Evolutionary conservation across 352 stramenopile genomes (phyloP), one percentile per base, ranked within the genome.

Genomic region (Phytophthora tubulina): DNA sequence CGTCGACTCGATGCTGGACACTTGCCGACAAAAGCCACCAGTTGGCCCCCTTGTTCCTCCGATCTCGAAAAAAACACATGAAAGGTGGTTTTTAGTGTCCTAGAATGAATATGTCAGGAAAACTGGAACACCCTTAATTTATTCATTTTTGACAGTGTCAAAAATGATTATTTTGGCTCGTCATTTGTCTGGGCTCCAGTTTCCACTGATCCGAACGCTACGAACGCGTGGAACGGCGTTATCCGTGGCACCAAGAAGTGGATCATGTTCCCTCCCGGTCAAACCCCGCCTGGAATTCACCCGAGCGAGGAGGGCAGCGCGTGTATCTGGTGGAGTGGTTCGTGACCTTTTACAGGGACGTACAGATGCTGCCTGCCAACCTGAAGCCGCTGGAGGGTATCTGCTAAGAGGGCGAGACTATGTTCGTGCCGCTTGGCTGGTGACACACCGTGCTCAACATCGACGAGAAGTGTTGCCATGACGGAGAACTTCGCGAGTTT

Each of bases 131-230:
- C 21, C 21, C 21, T 27, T 1, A 27, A 27, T 27, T 27, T 27
- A 27, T 27, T 27, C 21, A 27, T 27, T 27, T 27, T 27, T 27
- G 21, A 27, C 21, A 27, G 21, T 27, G 21, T 27, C 21, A 27
- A 27, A 27, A 27, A 27, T 27, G 21, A 27, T 1, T 27, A 27
- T 2, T 2, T 27, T 99, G 97, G 97, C 82, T 99, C 58, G 99
- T 99, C 69, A 95, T 98, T 53, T 97, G 97, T 21, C 93, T 94
- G 6, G 97, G 97, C 13, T 98, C 92, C 17, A 90, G 92, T 21
- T 99, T 98, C 76, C 97, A 99, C 73, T 39, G 97, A 99, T 78
- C 97, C 97, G 17, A 99, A 99, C 75, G 86, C 81, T 13, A 99
- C 97, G 5, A 97, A 98, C 55, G 97, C 97, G 8, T 99, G 97